These are phyloP conservation scores for Mycena galopus DNA, from an alignment of 768 basidiomycete species.

Conservation along the genomic window DNA sequence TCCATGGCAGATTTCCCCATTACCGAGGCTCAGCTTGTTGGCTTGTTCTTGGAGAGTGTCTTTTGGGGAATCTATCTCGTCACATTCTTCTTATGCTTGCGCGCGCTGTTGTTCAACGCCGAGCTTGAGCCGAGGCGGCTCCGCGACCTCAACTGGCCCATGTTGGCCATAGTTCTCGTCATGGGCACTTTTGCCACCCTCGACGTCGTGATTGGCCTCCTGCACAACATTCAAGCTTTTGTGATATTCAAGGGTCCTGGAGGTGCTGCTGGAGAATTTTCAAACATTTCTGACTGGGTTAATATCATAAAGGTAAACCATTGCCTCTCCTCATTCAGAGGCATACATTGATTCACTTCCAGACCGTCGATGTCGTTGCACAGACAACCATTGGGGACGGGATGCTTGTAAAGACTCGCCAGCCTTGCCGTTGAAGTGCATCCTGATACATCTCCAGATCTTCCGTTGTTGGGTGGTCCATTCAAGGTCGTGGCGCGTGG, in stretches of 20 bases:
- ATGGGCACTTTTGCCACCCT: not conserved
- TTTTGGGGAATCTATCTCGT: constrained; percentile 10
- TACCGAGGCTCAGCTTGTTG: constrained; percentile 13
- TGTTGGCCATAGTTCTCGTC: not conserved
- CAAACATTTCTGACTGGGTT: constrained; percentile 12
- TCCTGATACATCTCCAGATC: not conserved
- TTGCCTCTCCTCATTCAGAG: not conserved
- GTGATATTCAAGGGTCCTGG: not conserved
- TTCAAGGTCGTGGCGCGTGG: constrained; percentile 5
- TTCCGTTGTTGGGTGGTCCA: constrained; percentile 27
- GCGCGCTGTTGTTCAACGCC: not conserved
- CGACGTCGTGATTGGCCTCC: not conserved
- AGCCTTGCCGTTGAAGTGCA: not conserved
- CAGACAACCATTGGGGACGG: constrained; percentile 10
- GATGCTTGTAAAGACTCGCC: not conserved
- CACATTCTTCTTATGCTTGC: not conserved
- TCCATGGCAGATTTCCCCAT: constrained; percentile 10
- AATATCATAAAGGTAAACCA: not conserved
- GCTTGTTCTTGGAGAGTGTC: constrained; percentile 9
- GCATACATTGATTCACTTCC: not conserved
- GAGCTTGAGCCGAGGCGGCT: not conserved
- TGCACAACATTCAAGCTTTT: constrained; percentile 10
- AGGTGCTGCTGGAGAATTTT: not conserved
- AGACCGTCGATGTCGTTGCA: constrained; percentile 4
- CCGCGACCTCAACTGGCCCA: not conserved